Base-by-base conservation (phyloP, 2,329 filamentous ascomycete genomes). In the Claviceps lovelessii region DNA sequence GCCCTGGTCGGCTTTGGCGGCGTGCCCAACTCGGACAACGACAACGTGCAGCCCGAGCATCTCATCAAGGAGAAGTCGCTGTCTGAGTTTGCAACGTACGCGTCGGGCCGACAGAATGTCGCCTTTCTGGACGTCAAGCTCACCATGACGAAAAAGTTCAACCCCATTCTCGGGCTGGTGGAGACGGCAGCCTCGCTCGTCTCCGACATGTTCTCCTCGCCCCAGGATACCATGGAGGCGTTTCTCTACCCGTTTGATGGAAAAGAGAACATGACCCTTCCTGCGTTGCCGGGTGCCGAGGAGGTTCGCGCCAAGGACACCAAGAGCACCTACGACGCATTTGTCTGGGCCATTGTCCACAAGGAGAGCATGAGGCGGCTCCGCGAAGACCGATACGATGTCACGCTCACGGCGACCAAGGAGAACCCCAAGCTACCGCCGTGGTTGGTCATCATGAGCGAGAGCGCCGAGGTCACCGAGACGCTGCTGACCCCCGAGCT, bases 381-480 rank as follows among this genome's bases (percentile, higher is more conserved):
- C 63, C 86, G 93, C 58, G 87, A 95, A 50, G 89, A 95, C 59
- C 87, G 93, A 63, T 98, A 96, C 72, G 93, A 98, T 68, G 76
- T 96, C 54, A 95, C 88, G 53, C 80, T 98, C 61, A 96, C 93
- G 46, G 83, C 84, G 60, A 96, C 91, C 67, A 95, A 95, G 78
- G 93, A 98, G 65, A 82, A 90, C 72, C 68, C 85, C 54, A 96
- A 95, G 76, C 81, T 98, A 39, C 91, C 93, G 39, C 72, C 78
- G 59, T 98, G 90, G 90, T 77, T 85, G 54, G 95, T 89, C 13
- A 82, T 96, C 65, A 97, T 98, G 93, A 94, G 84, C 66, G 93
- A 98, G 77, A 95, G 85, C 71, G 90, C 90, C 56, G 93, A 97
- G 72, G 85, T 98, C 63, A 96, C 90, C 13, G 88, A 96, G 49